phyloP scores from a whole-genome alignment of 345 rosid species.

The Mercurialis annua region DNA sequence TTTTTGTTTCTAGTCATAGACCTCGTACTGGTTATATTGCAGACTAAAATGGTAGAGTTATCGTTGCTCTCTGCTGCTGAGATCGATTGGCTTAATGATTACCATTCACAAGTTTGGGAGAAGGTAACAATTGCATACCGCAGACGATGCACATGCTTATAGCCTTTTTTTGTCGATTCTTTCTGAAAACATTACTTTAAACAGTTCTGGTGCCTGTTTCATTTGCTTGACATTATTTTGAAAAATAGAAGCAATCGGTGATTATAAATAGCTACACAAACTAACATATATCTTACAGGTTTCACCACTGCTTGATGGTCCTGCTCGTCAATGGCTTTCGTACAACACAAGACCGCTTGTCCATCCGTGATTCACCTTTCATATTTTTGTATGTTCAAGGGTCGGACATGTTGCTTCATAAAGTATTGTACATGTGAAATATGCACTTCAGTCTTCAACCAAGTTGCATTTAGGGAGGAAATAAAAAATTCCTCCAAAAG shows the following conservation, averaged over 20 bases:
- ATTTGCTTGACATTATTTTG: background rate
- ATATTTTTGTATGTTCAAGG: background rate
- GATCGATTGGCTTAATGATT: constrained; percentile 72
- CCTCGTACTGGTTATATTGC: constrained; percentile 23
- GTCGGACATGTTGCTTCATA: background rate
- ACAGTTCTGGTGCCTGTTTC: background rate
- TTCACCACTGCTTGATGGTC: constrained; percentile 75
- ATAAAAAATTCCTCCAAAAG: no score
- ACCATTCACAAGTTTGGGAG: constrained; percentile 88
- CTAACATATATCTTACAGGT: constrained; percentile 45
- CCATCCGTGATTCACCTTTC: constrained; percentile 29
- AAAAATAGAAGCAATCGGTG: no score
- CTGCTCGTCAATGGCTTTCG: constrained; percentile 80
- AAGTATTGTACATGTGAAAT: constrained; percentile 7
- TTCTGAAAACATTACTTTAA: background rate
- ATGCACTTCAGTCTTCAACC: background rate
- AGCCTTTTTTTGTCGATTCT: background rate
- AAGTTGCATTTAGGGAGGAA: no score
- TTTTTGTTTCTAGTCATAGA: background rate
- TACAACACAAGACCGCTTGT: constrained; percentile 61
- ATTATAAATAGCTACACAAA: background rate
- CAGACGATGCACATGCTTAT: background rate
- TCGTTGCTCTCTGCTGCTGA: constrained; percentile 59
- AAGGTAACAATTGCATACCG: constrained; percentile 45
- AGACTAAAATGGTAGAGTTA: constrained; percentile 68